These are phyloP conservation scores for Lyophyllum shimeji DNA, from an alignment of 768 basidiomycete species.

Conservation along the genomic window DNA sequence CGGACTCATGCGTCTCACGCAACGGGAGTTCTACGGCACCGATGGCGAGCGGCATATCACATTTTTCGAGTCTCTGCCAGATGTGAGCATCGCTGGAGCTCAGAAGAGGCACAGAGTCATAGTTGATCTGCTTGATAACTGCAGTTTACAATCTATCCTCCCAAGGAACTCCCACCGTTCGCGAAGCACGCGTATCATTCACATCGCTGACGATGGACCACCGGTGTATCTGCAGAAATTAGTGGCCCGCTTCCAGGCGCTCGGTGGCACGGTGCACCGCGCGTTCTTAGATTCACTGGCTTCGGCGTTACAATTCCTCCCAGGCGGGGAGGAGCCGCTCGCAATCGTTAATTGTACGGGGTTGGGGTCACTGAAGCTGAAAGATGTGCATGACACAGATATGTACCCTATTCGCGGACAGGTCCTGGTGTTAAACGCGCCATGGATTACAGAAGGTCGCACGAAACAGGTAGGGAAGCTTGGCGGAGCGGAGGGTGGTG, in stretches of 20 bases:
- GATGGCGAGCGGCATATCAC: conserved; percentile 11
- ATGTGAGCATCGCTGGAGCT: conserved; percentile 5
- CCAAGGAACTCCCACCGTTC: conserved; percentile 1
- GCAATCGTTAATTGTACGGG: conserved; percentile 17
- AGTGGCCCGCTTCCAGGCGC: conserved; percentile 1
- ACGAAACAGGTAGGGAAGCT: conserved; percentile 13
- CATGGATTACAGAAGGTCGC: conserved; percentile 17
- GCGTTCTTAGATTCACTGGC: conserved; percentile 8
- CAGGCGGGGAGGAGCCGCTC: background rate
- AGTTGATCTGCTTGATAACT: background rate
- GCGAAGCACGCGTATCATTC: conserved; percentile 16
- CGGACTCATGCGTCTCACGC: conserved; percentile 10
- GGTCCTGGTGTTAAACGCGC: conserved; percentile 13
- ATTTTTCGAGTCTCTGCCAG: conserved; percentile 13
- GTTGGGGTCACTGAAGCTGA: conserved; percentile 8
- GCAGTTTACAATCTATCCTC: conserved; percentile 8
- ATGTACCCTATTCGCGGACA: conserved; percentile 16
- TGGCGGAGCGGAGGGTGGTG: conserved; percentile 9
- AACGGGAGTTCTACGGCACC: conserved; percentile 14
- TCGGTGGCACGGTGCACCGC: conserved; percentile 10
- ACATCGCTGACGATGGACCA: conserved; percentile 14
- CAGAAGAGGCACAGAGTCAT: background rate
- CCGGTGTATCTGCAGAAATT: conserved; percentile 11
- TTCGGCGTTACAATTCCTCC: conserved; percentile 2
- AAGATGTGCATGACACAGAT: conserved; percentile 8